These are phyloP conservation scores for Passalora sequoiae DNA, from an alignment of 2,329 filamentous ascomycete genomes.

Conservation along the genomic window DNA sequence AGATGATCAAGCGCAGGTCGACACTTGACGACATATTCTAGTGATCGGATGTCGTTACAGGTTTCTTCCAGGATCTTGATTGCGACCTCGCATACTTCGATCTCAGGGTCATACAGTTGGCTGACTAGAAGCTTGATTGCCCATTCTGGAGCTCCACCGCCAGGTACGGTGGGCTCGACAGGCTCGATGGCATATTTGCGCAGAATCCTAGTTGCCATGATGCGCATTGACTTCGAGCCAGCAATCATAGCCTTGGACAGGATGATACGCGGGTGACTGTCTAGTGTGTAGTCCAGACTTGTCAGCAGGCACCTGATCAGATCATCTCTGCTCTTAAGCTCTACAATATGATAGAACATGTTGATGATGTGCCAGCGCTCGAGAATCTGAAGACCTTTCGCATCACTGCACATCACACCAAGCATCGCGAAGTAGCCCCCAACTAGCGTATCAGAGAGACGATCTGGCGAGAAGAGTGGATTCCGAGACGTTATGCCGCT, in stretches of 20 bases:
- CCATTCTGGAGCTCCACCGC: slow-evolving; percentile 77
- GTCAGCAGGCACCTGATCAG: slow-evolving; percentile 81
- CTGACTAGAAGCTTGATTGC: slow-evolving; percentile 96
- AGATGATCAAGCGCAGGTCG: slow-evolving; percentile 90
- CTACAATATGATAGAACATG: slow-evolving; percentile 98
- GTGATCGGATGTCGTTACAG: slow-evolving; percentile 82
- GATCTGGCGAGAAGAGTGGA: slow-evolving; percentile 81
- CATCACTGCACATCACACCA: slow-evolving; percentile 76
- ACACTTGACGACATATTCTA: slow-evolving; percentile 96
- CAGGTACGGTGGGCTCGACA: slow-evolving; percentile 38
- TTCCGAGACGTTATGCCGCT: slow-evolving; percentile 67
- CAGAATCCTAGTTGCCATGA: slow-evolving; percentile 79
- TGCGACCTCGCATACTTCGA: slow-evolving; percentile 91
- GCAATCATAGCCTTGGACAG: slow-evolving; percentile 90
- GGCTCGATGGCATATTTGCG: slow-evolving; percentile 74
- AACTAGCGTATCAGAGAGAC: slow-evolving; percentile 80
- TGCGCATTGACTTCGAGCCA: slow-evolving; percentile 83
- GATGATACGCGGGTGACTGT: slow-evolving; percentile 82
- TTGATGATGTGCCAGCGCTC: slow-evolving; percentile 98
- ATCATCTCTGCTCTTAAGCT: slow-evolving; percentile 84
- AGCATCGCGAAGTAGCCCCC: slow-evolving; percentile 92
- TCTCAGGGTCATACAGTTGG: slow-evolving; percentile 93
- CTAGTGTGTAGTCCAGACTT: slow-evolving; percentile 84
- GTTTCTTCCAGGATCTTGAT: slow-evolving; percentile 97
- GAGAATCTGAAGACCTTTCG: slow-evolving; percentile 78